phyloP scores from a whole-genome alignment of 306 rosid genomes.

The Chamaecrista fasciculata region DNA sequence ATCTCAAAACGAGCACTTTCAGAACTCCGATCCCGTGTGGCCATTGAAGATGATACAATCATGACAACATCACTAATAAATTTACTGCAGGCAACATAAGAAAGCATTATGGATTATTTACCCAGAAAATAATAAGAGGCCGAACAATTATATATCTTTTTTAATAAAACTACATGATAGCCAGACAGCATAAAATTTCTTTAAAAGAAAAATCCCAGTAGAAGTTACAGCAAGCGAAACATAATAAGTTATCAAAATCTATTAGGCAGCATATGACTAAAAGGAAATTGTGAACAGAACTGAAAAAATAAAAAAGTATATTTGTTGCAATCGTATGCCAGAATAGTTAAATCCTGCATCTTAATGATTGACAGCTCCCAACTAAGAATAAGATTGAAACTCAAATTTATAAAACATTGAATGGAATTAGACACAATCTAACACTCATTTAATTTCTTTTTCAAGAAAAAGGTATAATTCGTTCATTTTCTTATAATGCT shows the following conservation, averaged over 20 bases:
- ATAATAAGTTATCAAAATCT: not conserved
- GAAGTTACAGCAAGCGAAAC: not conserved
- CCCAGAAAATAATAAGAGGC: not conserved
- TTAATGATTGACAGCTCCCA: not conserved
- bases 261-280: not conserved
- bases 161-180: not conserved
- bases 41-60: constrained; percentile 84
- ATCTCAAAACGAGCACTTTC: constrained; percentile 89
- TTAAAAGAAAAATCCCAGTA: not conserved
- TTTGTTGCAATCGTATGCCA: not conserved
- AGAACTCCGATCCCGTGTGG: constrained; percentile 76
- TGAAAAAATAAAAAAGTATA: not conserved
- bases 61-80: constrained; percentile 83
- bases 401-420: not conserved
- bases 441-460: too few species aligned
- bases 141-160: constrained; percentile 19
- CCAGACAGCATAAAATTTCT: not conserved
- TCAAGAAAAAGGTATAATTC: not conserved
- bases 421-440: not conserved
- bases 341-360: not conserved
- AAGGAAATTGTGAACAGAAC: not conserved
- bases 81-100: constrained; percentile 56
- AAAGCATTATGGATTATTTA: constrained; percentile 24
- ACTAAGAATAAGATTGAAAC: not conserved
- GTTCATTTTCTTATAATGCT: not conserved